These are phyloP conservation scores for Bremia lactucae DNA, from an alignment of 352 stramenopile species.

Conservation along the genomic window DNA sequence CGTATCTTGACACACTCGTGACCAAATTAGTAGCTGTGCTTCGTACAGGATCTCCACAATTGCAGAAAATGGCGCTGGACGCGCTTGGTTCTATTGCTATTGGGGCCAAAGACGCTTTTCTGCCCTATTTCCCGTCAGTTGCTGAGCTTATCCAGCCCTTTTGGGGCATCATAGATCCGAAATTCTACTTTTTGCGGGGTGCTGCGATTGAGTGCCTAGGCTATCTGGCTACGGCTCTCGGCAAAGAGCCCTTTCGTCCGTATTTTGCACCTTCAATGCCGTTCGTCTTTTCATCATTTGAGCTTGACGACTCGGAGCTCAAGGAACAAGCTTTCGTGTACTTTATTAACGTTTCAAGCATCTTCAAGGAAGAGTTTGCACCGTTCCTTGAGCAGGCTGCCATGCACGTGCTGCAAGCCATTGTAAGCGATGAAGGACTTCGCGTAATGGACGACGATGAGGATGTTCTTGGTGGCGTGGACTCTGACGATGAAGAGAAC, in stretches of 20 bases:
- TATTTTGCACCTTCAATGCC: slow-evolving; percentile 92
- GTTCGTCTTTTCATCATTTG: slow-evolving; percentile 89
- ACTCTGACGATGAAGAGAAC: slow-evolving; percentile 78
- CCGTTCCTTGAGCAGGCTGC: slow-evolving; percentile 83
- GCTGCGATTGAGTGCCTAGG: slow-evolving; percentile 96
- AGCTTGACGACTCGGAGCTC: slow-evolving; percentile 91
- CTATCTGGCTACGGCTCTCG: slow-evolving; percentile 94
- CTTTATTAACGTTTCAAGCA: slow-evolving; percentile 96
- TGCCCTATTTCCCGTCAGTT: slow-evolving; percentile 90
- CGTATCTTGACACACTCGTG: slow-evolving; percentile 92
- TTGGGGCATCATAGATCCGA: slow-evolving; percentile 88
- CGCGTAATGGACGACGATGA: slow-evolving; percentile 65
- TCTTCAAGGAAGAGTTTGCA: slow-evolving; percentile 95
- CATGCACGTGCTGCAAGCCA: slow-evolving; percentile 48
- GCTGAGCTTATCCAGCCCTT: slow-evolving; percentile 80
- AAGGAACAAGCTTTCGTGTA: slow-evolving; percentile 97
- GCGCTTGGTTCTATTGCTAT: slow-evolving; percentile 94
- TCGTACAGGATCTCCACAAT: slow-evolving; percentile 81
- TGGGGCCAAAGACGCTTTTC: slow-evolving; percentile 93
- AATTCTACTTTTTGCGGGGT: slow-evolving; percentile 89
- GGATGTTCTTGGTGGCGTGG: slow-evolving; percentile 53
- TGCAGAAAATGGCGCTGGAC: slow-evolving; percentile 96
- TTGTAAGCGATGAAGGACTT: slow-evolving; percentile 71
- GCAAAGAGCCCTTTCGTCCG: slow-evolving; percentile 90
- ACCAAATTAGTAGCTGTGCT: slow-evolving; percentile 92